phyloP scores from a whole-genome alignment of 768 basidiomycete genomes.

The Tulasnella sp. region DNA sequence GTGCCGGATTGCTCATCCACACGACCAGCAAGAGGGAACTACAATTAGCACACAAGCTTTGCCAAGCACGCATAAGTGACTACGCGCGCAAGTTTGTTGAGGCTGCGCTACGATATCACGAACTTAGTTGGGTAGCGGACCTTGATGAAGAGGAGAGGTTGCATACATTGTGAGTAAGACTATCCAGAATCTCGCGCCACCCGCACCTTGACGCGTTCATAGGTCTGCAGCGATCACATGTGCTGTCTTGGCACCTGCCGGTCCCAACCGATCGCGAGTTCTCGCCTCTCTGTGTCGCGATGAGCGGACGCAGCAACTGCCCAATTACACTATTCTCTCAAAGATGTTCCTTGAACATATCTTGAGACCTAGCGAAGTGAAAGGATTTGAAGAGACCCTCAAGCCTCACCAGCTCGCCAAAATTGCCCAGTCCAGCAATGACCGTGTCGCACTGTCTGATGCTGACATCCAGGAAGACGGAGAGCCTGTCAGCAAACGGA shows the following conservation, averaged over 20 bases:
- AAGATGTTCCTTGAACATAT: constrained; percentile 99
- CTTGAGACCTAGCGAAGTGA: constrained; percentile 76
- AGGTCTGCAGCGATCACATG: constrained; percentile 90
- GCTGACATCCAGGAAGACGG: constrained; percentile 37
- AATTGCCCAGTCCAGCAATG: constrained; percentile 72
- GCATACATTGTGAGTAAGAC: constrained; percentile 64
- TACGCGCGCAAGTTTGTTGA: constrained; percentile 87
- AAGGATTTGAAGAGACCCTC: constrained; percentile 76
- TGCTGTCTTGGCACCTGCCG: constrained; percentile 92
- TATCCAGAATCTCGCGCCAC: neutral
- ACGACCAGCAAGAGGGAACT: constrained; percentile 67
- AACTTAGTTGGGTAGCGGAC: constrained; percentile 78
- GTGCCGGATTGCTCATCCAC: constrained; percentile 82
- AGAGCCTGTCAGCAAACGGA: constrained; percentile 49
- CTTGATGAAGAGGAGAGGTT: constrained; percentile 89
- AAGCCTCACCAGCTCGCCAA: constrained; percentile 92
- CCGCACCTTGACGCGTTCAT: neutral
- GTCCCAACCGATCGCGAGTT: constrained; percentile 87
- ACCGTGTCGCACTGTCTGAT: constrained; percentile 41
- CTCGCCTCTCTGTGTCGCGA: constrained; percentile 89
- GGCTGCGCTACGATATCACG: constrained; percentile 88
- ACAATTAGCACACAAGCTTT: constrained; percentile 74
- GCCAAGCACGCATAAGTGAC: constrained; percentile 89
- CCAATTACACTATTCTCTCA: constrained; percentile 78
- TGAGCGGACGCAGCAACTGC: constrained; percentile 70